phyloP scores from a whole-genome alignment of 2,329 filamentous ascomycete genomes.

The Alternaria viburni region DNA sequence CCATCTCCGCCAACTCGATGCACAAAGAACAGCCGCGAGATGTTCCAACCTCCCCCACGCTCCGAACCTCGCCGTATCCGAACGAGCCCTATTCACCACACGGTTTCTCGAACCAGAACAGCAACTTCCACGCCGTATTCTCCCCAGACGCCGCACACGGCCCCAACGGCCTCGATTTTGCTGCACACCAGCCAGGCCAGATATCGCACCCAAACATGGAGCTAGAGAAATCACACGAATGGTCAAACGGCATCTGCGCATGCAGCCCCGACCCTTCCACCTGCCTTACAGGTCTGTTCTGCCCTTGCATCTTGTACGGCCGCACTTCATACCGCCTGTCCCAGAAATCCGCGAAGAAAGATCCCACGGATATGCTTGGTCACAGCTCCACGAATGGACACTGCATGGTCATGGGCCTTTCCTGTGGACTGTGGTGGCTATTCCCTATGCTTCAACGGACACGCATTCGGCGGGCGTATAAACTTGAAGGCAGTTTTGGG shows the following conservation, averaged over 20 bases:
- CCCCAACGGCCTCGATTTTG: slow-evolving; percentile 47
- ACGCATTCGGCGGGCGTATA: slow-evolving; percentile 52
- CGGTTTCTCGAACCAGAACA: slow-evolving; percentile 31
- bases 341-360: slow-evolving; percentile 45
- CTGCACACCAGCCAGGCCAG: slow-evolving; percentile 48
- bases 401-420: slow-evolving; percentile 48
- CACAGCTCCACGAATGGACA: slow-evolving; percentile 47
- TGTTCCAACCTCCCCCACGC: slow-evolving; percentile 5
- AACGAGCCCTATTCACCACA: slow-evolving; percentile 44
- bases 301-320: slow-evolving; percentile 54
- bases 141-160: slow-evolving; percentile 45
- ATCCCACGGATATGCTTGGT: slow-evolving; percentile 50
- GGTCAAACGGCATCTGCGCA: slow-evolving; percentile 43
- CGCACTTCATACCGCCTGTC: slow-evolving; percentile 53
- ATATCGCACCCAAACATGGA: slow-evolving; percentile 53
- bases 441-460: slow-evolving; percentile 48
- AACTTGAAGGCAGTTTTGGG: slow-evolving; percentile 47
- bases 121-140: slow-evolving; percentile 42
- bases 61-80: slow-evolving; percentile 20
- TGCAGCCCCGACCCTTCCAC: slow-evolving; percentile 46
- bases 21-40: slow-evolving; percentile 12
- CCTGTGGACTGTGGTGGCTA: slow-evolving; percentile 48
- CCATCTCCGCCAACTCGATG: slow-evolving; percentile 26
- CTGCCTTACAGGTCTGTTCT: slow-evolving; percentile 49
- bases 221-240: slow-evolving; percentile 26